phyloP scores from a whole-genome alignment of 768 basidiomycete species.

The Suillus americanus region DNA sequence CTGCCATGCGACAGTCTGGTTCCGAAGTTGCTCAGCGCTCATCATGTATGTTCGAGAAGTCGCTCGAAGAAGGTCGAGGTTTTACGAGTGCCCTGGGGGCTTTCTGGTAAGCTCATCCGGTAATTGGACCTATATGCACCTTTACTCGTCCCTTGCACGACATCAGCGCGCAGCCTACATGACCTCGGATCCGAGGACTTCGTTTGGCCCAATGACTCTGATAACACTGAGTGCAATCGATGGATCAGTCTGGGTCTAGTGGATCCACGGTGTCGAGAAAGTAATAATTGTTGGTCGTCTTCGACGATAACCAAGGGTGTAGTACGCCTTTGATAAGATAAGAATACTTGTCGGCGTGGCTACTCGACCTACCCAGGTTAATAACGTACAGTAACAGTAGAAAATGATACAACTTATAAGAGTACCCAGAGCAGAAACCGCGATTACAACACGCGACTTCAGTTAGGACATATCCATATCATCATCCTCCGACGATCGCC shows the following conservation, averaged over 20 bases:
- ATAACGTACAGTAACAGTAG: not conserved
- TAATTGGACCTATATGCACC: not conserved
- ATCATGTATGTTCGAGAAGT: not conserved
- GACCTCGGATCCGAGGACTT: not conserved
- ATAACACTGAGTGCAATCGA: not conserved
- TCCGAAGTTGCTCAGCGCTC: not conserved
- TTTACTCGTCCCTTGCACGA: not conserved
- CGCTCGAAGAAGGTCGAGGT: not conserved
- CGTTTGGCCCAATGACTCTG: not conserved
- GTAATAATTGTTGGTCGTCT: not conserved
- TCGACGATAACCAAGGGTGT: not conserved
- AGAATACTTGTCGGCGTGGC: not conserved
- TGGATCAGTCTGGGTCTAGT: not conserved
- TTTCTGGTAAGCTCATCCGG: not conserved
- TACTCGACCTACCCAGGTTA: not conserved
- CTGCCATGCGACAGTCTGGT: not conserved
- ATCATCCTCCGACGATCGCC: slow-evolving; percentile 1
- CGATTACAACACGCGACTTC: not conserved
- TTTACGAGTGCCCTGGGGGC: not conserved
- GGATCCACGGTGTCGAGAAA: not conserved
- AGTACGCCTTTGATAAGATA: not conserved
- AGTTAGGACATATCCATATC: slow-evolving; percentile 29
- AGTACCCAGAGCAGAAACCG: not conserved
- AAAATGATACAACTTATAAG: not conserved
- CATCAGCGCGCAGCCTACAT: too few relatives aligned